Evolutionary conservation across 805 yeast species (phyloP), one percentile per base, ranked within the genome.

Genomic region (Hanseniaspora vineae): DNA sequence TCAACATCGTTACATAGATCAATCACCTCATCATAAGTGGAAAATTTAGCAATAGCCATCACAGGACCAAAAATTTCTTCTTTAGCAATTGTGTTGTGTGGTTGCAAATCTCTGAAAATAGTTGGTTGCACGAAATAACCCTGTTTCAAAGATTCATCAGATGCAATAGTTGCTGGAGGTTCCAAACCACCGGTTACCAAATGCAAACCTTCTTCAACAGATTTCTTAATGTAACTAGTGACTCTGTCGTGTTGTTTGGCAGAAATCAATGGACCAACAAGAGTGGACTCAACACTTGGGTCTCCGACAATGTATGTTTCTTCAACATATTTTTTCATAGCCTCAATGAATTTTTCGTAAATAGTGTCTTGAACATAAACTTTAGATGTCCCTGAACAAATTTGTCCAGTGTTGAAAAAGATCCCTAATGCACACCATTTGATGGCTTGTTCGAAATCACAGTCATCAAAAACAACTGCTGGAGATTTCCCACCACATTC

Each of bases 341-440:
- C 66, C 42, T 61, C 59, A 35, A 76, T 59, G 53, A 75, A 70
- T 56, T 71, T 66, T 50, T 77, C 79, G 61, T 77, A 75, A 50
- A 75, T 60, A 14, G 69, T 69, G 50, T 75, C 78, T 55, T 77
- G 81, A 50, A 77, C 67, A 54, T 75, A 76, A 44, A 76, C 65
- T 64, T 81, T 70, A 19, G 81, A 76, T 49, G 81, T 78, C 48
- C 81, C 81, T 45, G 80, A 74, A 62, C 83, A 77, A 52, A 77
- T 78, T 64, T 77, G 81, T 53, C 83, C 83, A 57, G 77, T 69
- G 65, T 77, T 77, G 65, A 66, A 71, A 66, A 76, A 76, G 52
- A 77, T 75, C 57, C 80, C 81, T 51, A 68, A 57, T 44, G 70
- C 73, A 3, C 73, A 73, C 75, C 78, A 75, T 53, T 73, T 70